Conservation (phyloP, 352 stramenopile genomes). For the Phytophthora syringae region DNA sequence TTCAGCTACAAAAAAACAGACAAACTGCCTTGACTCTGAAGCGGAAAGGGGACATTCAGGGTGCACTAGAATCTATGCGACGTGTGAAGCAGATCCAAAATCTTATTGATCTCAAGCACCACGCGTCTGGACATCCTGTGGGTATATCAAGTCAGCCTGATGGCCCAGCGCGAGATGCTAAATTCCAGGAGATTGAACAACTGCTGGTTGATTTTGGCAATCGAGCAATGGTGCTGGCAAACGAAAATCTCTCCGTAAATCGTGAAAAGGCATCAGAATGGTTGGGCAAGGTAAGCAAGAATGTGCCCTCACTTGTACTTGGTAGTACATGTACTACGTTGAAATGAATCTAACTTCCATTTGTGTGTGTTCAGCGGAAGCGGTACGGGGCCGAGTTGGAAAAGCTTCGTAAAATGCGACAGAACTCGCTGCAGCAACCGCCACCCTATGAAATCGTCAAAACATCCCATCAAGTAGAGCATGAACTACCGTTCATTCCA, state of each 20-base stretch:
- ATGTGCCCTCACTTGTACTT: neutral
- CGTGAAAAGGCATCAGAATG: conserved; percentile 59
- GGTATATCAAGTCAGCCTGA: neutral
- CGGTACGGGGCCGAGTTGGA: conserved; percentile 57
- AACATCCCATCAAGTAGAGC: conserved; percentile 44
- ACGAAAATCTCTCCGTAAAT: conserved; percentile 55
- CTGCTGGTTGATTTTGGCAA: conserved; percentile 76
- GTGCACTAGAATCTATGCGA: conserved; percentile 67
- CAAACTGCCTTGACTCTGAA: conserved; percentile 59
- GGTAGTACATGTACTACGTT: neutral
- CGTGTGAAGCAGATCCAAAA: conserved; percentile 77
- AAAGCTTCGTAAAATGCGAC: conserved; percentile 56
- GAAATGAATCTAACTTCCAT: neutral
- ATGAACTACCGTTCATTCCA: conserved; percentile 51
- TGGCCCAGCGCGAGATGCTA: conserved; percentile 23
- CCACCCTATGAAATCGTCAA: conserved; percentile 56
- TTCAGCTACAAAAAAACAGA: conserved; percentile 57
- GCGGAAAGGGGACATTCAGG: conserved; percentile 58
- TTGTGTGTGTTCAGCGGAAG: conserved; percentile 54
- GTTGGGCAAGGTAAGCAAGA: conserved; percentile 56
- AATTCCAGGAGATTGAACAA: conserved; percentile 70
- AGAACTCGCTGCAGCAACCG: conserved; percentile 54
- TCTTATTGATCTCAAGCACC: conserved; percentile 60
- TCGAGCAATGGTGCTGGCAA: conserved; percentile 49
- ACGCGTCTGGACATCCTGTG: conserved; percentile 1